Evolutionary conservation across 2,329 filamentous ascomycete genomes (phyloP).

Genomic region (Colletotrichum lupini): DNA sequence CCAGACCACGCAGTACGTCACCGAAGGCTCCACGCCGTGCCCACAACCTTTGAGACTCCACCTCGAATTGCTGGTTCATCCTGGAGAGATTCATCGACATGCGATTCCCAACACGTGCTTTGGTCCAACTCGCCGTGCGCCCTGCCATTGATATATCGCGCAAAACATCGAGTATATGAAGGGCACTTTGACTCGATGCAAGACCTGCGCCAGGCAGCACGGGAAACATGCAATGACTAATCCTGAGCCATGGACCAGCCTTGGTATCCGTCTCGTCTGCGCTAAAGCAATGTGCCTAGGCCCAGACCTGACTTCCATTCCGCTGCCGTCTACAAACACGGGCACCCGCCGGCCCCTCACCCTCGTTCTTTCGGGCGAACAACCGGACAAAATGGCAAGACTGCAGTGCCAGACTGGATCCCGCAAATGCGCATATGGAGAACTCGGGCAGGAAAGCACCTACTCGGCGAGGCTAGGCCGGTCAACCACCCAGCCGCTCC

Average conservation of each 20-base stretch:
- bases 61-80: conserved; percentile 18
- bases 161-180: not conserved
- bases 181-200: not conserved
- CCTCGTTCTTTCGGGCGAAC: conserved; percentile 13
- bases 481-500: not conserved
- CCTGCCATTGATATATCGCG: conserved; percentile 6
- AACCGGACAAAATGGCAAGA: not conserved
- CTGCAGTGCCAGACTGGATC: not conserved
- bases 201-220: not conserved
- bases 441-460: not conserved
- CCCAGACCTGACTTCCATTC: not conserved
- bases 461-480: not conserved
- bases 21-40: not conserved
- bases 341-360: conserved; percentile 12
- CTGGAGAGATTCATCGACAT: not conserved
- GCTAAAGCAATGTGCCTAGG: not conserved
- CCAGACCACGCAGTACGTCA: conserved; percentile 18
- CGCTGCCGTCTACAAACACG: not conserved
- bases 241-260: too few species aligned
- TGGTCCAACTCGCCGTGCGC: not conserved
- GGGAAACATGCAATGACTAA: not conserved
- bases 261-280: not conserved
- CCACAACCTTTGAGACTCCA: not conserved
- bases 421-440: not conserved
- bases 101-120: conserved; percentile 6